Conservation (phyloP, 2,329 filamentous ascomycete genomes). For the Stagonosporopsis tanaceti region DNA sequence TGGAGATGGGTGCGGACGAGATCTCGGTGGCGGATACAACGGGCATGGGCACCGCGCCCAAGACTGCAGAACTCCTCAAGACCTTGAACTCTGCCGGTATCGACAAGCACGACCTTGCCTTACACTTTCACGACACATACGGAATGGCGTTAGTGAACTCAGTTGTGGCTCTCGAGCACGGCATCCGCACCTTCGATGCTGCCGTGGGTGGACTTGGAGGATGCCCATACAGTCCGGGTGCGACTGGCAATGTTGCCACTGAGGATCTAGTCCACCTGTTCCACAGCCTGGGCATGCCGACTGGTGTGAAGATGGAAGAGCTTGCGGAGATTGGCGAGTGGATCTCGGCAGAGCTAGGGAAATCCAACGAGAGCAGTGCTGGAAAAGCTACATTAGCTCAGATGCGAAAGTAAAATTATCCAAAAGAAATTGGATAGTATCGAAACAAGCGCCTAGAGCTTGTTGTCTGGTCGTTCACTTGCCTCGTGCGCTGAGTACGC, state of each 20-base stretch:
- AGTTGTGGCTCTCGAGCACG: slow-evolving; percentile 77
- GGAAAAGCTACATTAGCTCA: slow-evolving; percentile 50
- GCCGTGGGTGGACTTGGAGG: slow-evolving; percentile 83
- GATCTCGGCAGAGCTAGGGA: slow-evolving; percentile 48
- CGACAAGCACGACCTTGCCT: slow-evolving; percentile 73
- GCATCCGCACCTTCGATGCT: slow-evolving; percentile 79
- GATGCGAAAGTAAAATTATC: slow-evolving; percentile 24
- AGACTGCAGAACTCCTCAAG: slow-evolving; percentile 70
- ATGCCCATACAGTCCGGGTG: slow-evolving; percentile 84
- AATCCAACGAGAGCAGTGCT: slow-evolving; percentile 49
- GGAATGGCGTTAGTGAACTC: slow-evolving; percentile 86
- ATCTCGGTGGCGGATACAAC: slow-evolving; percentile 91
- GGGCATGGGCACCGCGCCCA: slow-evolving; percentile 83
- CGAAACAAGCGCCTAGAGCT: not conserved
- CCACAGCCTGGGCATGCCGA: slow-evolving; percentile 76
- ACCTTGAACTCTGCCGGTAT: slow-evolving; percentile 73
- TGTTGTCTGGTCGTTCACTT: not conserved
- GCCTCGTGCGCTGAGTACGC: not conserved
- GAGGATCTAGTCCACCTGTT: slow-evolving; percentile 83
- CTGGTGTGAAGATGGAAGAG: slow-evolving; percentile 65
- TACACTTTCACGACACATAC: slow-evolving; percentile 91
- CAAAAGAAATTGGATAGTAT: not conserved
- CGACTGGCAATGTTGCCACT: slow-evolving; percentile 85
- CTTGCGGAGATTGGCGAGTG: slow-evolving; percentile 49
- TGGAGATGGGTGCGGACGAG: slow-evolving; percentile 90